phyloP scores from a whole-genome alignment of 768 basidiomycete genomes.

The Lentinula detonsa region DNA sequence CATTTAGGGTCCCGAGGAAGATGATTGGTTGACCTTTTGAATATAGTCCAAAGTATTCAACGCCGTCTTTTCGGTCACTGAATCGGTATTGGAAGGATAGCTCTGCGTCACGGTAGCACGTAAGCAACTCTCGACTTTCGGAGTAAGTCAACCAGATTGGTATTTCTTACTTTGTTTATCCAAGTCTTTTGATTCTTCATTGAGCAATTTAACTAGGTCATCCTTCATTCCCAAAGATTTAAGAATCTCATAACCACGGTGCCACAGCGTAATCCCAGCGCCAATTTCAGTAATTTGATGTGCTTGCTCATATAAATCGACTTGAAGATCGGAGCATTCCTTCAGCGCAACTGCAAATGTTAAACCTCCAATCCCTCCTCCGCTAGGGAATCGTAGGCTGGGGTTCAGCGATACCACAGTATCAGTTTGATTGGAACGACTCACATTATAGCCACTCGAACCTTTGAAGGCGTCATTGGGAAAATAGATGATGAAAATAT shows the following conservation, averaged over 20 bases:
- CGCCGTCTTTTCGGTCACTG: constrained; percentile 24
- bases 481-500: not conserved
- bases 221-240: constrained; percentile 29
- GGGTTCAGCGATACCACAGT: not conserved
- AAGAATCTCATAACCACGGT: constrained; percentile 31
- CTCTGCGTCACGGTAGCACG: constrained; percentile 1
- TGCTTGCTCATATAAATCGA: constrained; percentile 38
- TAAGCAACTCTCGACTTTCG: no score
- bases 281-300: constrained; percentile 33
- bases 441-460: constrained; percentile 13
- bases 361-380: constrained; percentile 35
- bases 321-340: constrained; percentile 15
- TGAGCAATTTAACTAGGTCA: constrained; percentile 14
- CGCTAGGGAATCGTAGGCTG: constrained; percentile 15
- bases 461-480: not conserved
- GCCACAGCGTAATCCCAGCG: constrained; percentile 37
- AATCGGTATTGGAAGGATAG: constrained; percentile 21
- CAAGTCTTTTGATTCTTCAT: constrained; percentile 11
- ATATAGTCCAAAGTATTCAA: constrained; percentile 16
- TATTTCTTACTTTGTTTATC: constrained; percentile 5
- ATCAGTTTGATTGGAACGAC: not conserved
- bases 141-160: not conserved
- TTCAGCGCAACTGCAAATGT: constrained; percentile 27
- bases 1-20: no score
- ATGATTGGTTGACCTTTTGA: constrained; percentile 15